These are phyloP conservation scores for Boletus tomentosulus DNA, from an alignment of 768 basidiomycete genomes.

Conservation along the genomic window DNA sequence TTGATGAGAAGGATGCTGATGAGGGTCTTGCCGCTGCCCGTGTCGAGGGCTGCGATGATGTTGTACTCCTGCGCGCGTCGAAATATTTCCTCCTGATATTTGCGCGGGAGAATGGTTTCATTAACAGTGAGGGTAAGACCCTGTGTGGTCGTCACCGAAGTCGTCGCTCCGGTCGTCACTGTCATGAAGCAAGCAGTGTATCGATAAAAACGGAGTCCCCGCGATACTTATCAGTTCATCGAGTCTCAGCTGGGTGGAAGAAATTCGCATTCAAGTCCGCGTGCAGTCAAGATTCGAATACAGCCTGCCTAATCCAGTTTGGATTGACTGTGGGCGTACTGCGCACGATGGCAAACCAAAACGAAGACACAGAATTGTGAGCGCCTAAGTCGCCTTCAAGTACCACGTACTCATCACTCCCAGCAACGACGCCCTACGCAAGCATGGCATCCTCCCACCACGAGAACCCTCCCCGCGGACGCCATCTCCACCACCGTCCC, in stretches of 20 bases:
- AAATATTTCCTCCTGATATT: slow-evolving; percentile 56
- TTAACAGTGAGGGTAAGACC: slow-evolving; percentile 28
- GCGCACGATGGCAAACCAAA: slow-evolving; percentile 57
- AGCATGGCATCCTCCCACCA: slow-evolving; percentile 86
- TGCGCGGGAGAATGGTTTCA: slow-evolving; percentile 42
- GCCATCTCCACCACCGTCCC: slow-evolving; percentile 80
- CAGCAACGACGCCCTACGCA: slow-evolving; percentile 92
- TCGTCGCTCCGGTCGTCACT: slow-evolving; percentile 18
- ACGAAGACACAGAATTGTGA: slow-evolving; percentile 97
- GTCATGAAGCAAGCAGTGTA: slow-evolving; percentile 22
- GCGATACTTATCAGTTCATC: slow-evolving; percentile 23
- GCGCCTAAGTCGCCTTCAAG: slow-evolving; percentile 23
- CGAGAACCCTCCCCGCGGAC: slow-evolving; percentile 61
- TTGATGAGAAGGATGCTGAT: slow-evolving; percentile 66
- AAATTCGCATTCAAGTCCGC: slow-evolving; percentile 26
- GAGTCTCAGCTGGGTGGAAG: slow-evolving; percentile 1
- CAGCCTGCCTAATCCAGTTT: slow-evolving; percentile 27
- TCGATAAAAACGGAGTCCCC: slow-evolving; percentile 8
- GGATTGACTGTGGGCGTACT: slow-evolving; percentile 8
- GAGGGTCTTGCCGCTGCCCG: slow-evolving; percentile 59
- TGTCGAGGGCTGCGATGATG: slow-evolving; percentile 57
- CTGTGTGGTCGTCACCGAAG: slow-evolving; percentile 20
- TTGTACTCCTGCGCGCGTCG: slow-evolving; percentile 46
- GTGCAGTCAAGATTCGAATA: slow-evolving; percentile 19
- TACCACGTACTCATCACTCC: neutral